Evolutionary conservation across 441 rosid species (phyloP).

Genomic region (Mallotus repandus): DNA sequence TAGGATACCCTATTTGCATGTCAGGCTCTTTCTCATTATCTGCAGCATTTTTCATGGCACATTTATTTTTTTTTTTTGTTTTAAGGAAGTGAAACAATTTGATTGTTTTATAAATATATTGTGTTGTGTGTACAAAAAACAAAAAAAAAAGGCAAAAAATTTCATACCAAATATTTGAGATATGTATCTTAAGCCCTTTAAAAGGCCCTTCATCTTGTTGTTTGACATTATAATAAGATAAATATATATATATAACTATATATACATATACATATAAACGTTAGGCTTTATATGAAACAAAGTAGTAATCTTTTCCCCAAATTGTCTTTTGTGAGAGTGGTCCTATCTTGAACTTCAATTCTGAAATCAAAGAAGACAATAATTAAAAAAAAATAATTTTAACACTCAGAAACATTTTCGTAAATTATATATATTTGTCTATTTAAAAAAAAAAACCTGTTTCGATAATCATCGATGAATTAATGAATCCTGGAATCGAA

Average conservation of each 20-base stretch:
- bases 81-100: not conserved
- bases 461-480: too few species aligned
- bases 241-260: too few species aligned
- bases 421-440: too few species aligned
- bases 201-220: constrained; percentile 75
- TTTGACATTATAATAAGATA: constrained; percentile 39
- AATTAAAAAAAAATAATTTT: not conserved
- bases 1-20: constrained; percentile 78
- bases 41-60: constrained; percentile 28
- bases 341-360: constrained; percentile 14
- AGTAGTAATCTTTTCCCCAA: not conserved
- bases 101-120: too few species aligned
- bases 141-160: too few species aligned
- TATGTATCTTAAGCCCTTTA: constrained; percentile 76
- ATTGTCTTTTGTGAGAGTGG: not conserved
- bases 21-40: constrained; percentile 79
- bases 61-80: not conserved
- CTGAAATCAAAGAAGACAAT: constrained; percentile 21
- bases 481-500: too few species aligned
- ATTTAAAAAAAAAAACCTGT: too few species aligned
- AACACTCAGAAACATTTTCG: too few species aligned
- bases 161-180: constrained; percentile 78
- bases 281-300: too few species aligned
- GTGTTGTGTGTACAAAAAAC: too few species aligned
- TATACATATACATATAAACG: not conserved